Evolutionary conservation across 2,329 filamentous ascomycete genomes (phyloP).

Genomic region (Verticillium isaacii): DNA sequence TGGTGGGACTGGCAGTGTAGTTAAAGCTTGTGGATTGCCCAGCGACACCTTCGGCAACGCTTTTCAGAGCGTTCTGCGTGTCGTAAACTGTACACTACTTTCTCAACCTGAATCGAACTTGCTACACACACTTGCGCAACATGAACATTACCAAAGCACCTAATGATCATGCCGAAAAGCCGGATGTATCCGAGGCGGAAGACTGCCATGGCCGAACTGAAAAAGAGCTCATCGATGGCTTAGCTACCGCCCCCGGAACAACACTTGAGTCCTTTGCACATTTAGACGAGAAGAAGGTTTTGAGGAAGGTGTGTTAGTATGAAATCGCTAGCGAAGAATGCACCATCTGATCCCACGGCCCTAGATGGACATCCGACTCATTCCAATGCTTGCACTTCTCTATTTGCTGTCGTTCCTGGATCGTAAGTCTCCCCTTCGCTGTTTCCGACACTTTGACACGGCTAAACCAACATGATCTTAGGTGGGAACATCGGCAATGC

Average conservation of each 20-base stretch:
- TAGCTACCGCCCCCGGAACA: not conserved
- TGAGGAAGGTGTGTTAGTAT: constrained; percentile 41
- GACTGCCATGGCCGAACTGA: constrained; percentile 1
- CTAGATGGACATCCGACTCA: constrained; percentile 46
- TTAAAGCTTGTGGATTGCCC: not conserved
- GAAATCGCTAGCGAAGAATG: not conserved
- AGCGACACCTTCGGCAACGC: not conserved
- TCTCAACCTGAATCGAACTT: not conserved
- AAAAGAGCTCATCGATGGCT: constrained; percentile 2
- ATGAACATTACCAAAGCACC: not conserved
- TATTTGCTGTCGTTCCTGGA: constrained; percentile 69
- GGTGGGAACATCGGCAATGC: constrained; percentile 63
- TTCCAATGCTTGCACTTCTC: constrained; percentile 60
- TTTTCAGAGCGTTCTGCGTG: not conserved
- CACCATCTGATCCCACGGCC: constrained; percentile 4
- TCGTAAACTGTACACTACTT: too few relatives aligned
- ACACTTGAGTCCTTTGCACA: constrained; percentile 21
- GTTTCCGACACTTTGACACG: not conserved
- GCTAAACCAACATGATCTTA: constrained; percentile 5
- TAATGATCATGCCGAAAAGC: constrained; percentile 3
- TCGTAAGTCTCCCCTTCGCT: constrained; percentile 24
- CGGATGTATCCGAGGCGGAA: constrained; percentile 6
- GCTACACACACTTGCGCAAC: not conserved
- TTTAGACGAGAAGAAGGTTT: constrained; percentile 51
- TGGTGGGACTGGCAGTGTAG: not conserved